Conservation (phyloP, 805 yeast genomes). For the Isabelozyma heimii region DNA sequence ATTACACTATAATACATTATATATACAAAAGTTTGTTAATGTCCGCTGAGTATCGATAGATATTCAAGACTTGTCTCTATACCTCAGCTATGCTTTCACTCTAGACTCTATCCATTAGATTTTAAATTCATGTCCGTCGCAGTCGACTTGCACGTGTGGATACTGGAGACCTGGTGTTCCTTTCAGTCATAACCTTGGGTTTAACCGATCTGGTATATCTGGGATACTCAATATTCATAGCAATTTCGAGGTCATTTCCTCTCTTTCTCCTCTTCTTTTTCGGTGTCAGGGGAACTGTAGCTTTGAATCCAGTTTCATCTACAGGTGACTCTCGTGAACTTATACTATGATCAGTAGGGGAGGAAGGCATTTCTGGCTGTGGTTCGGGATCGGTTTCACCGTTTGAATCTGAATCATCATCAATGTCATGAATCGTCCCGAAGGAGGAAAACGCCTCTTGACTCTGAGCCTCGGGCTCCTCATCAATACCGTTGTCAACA, state of each 20-base stretch:
- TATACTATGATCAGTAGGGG: background rate
- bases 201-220: background rate
- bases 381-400: background rate
- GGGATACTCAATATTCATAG: background rate
- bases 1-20: slow-evolving; percentile 4
- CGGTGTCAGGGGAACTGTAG: background rate
- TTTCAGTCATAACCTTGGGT: background rate
- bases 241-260: background rate
- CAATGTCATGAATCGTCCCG: background rate
- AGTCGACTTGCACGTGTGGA: background rate
- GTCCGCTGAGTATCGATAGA: background rate
- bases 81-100: no score
- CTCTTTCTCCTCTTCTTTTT: background rate
- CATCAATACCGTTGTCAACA: slow-evolving; percentile 1
- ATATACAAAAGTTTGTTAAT: background rate
- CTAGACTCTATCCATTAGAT: no score
- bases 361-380: background rate
- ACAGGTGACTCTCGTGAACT: background rate
- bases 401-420: background rate
- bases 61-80: no score
- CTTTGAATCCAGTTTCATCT: background rate
- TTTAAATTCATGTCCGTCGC: background rate
- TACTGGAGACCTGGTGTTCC: background rate
- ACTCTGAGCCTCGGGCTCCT: no score
- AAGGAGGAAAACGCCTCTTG: no score